Conservation (phyloP, 768 basidiomycete species). For the Leccinum fibrillosum region DNA sequence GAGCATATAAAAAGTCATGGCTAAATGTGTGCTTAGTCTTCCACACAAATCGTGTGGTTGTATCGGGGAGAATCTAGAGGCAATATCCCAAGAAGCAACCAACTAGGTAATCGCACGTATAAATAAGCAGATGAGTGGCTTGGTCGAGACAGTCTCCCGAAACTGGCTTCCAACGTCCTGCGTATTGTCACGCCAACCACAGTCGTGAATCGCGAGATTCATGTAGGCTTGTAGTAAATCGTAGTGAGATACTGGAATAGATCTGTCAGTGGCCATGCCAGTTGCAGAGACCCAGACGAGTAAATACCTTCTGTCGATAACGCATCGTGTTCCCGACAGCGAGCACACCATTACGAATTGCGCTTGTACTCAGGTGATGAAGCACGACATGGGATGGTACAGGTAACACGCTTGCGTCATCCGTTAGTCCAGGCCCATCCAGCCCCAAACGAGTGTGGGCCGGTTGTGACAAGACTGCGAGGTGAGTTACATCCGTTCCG, state of each 20-base stretch:
- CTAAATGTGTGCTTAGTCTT: conserved; percentile 15
- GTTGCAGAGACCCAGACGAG: conserved; percentile 5
- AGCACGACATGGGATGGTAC: conserved; percentile 93
- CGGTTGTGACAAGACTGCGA: conserved; percentile 21
- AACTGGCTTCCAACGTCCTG: conserved; percentile 26
- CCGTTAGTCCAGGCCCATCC: conserved; percentile 51
- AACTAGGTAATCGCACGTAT: conserved; percentile 22
- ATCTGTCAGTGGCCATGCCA: conserved; percentile 13
- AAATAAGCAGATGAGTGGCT: conserved; percentile 24
- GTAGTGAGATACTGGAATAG: conserved; percentile 72
- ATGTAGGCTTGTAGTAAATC: conserved; percentile 77
- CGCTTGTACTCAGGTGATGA: conserved; percentile 93
- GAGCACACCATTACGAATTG: conserved; percentile 89
- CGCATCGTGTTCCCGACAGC: conserved; percentile 91
- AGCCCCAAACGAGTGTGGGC: conserved; percentile 32
- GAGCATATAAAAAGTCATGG: conserved; percentile 15
- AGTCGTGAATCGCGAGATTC: conserved; percentile 11
- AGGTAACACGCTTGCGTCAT: conserved; percentile 88
- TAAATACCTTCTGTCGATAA: conserved; percentile 81
- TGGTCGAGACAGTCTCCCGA: conserved; percentile 8
- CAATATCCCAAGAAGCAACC: conserved; percentile 28
- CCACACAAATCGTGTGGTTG: conserved; percentile 20
- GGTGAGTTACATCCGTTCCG: conserved; percentile 37
- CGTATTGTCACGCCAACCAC: conserved; percentile 16
- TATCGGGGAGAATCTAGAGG: conserved; percentile 23